A percentile compares a stretch with the other conserved stretches of the same genome.
Evolutionary conservation across 2,329 filamentous ascomycete species (phyloP).

Genomic region (Colletotrichum horii): DNA sequence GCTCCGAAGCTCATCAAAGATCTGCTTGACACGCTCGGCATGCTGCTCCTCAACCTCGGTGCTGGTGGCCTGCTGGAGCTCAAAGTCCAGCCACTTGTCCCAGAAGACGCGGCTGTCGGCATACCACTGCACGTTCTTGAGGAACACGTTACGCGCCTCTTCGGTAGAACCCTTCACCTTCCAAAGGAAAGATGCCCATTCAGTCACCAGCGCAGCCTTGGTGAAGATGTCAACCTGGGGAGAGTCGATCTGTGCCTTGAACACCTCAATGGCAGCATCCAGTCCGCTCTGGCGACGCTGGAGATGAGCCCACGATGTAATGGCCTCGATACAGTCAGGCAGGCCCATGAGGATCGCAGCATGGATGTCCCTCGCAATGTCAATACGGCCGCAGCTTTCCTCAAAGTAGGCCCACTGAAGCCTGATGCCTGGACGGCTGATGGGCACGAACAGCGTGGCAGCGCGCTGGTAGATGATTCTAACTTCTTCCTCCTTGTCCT

Average conservation of each 20-base stretch:
- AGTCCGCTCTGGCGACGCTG: conserved; percentile 83
- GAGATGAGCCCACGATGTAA: conserved; percentile 86
- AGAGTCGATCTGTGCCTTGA: conserved; percentile 80
- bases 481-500: conserved; percentile 84
- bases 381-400: conserved; percentile 78
- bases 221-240: conserved; percentile 75
- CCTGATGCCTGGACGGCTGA: conserved; percentile 82
- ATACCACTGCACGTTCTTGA: conserved; percentile 83
- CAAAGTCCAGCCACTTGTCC: conserved; percentile 87
- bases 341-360: conserved; percentile 77
- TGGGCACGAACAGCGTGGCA: conserved; percentile 82
- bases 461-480: conserved; percentile 92
- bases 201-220: conserved; percentile 85
- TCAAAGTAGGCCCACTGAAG: conserved; percentile 95
- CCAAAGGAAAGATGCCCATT: conserved; percentile 89
- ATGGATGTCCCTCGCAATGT: conserved; percentile 85
- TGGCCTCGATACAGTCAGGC: conserved; percentile 85
- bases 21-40: conserved; percentile 77
- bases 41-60: conserved; percentile 68
- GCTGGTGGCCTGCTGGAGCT: conserved; percentile 80
- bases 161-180: conserved; percentile 82
- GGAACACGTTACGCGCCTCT: conserved; percentile 83
- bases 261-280: conserved; percentile 83
- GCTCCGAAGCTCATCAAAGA: conserved; percentile 76
- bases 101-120: conserved; percentile 88